Base-by-base conservation (phyloP, 2,329 filamentous ascomycete genomes). In the Aspergillus ruber region DNA sequence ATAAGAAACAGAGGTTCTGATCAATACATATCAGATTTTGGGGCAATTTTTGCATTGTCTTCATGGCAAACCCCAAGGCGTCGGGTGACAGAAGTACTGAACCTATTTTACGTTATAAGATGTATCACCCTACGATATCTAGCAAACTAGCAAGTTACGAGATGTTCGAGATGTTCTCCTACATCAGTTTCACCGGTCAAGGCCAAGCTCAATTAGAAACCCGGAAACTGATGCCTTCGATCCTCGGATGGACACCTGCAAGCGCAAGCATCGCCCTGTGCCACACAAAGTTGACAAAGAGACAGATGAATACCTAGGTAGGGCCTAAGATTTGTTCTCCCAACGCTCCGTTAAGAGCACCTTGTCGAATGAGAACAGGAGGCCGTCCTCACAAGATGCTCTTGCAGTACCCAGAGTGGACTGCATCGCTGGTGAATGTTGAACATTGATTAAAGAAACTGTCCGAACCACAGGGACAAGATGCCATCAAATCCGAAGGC, bases 321-420 rank as follows among this genome's bases (percentile, higher is more conserved):
- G 48, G 49, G 50, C 43, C 49, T 50, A 49, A 33, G 56, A 40
- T 67, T 65, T 74, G 57, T 73, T 86, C 75, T 89, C 66, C 85
- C 85, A 87, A 85, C 83, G 85, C 82, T 88, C 85, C 85, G 85
- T 88, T 88, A 85, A 84, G 83, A 76, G 73, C 77, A 75, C 77
- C 81, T 79, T 80, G 85, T 74, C 78, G 51, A 56, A 29, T 50
- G 75, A 43, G 25, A 10, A 29, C 25, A 10, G 25, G 10, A 7
- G 12, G 5, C 25, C 10, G 9, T 29, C 25, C 25, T 12, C 25
- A 12, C 82, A 80, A 76, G 72, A 72, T 79, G 82, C 74, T 78
- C 85, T 79, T 84, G 85, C 84, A 79, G 77, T 78, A 84, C 80
- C 76, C 79, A 78, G 72, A 76, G 82, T 81, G 68, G 64, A 64